Base-by-base conservation (phyloP, 495 filamentous ascomycete genomes). In the Tuber borchii region DNA sequence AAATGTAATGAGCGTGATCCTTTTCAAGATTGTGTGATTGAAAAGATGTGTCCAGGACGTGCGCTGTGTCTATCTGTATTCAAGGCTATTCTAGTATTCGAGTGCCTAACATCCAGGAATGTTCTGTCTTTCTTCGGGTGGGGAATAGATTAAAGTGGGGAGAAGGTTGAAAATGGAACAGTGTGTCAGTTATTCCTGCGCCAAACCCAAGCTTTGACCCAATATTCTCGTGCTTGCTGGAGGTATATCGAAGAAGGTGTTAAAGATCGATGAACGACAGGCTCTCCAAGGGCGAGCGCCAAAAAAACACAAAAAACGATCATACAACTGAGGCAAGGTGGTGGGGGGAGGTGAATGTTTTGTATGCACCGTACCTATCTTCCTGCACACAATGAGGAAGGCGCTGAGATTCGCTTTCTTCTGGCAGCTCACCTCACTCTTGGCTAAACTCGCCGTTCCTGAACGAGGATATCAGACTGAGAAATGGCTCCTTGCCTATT, bases 401-500 rank as follows among this genome's bases (percentile, higher is more conserved):
- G 56, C 3, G 56, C 56, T 34, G 26, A 65, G 19, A 34, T 65
- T 65, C 12, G 12, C 12, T 34, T 65, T 65, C 56, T 65, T 65
- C 56, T 65, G 26, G 56, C 26, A 65, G 56, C 56, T 65, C 56
- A 34, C 56, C 26, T 65, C 56, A 65, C 56, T 14, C 56, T 46
- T 65, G 56, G 31, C 51, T 22, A 22, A 61, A 69, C 76, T 77
- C 68, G 40, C 73, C 40, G 69, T 71, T 76, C 72, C 71, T 72
- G 72, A 79, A 79, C 76, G 45, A 56, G 75, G 76, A 69, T 72
- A 45, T 75, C 70, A 61, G 78, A 71, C 72, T 65, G 56, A 19
- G 56, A 34, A 65, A 34, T 65, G 56, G 56, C 46, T 79, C 74
- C 76, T 79, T 79, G 76, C 78, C 76, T 45, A 79, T 72, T 70